Evolutionary conservation across 2,329 filamentous ascomycete genomes (phyloP).

Genomic region (Grosmannia serpens): DNA sequence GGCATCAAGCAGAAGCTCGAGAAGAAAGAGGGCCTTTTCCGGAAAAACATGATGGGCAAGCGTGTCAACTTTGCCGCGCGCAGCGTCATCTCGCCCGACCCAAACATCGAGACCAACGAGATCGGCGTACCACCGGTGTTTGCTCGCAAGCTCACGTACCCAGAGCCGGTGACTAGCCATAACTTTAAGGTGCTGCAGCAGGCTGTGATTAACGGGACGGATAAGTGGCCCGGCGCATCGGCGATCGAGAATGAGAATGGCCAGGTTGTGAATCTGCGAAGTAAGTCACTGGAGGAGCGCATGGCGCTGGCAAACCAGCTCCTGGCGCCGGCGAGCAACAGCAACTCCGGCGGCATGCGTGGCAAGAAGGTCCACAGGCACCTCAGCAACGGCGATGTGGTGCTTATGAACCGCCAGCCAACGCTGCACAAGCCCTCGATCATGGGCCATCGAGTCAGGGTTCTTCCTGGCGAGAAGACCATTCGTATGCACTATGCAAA

Average conservation of each 20-base stretch:
- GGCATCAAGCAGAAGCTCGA: slow-evolving; percentile 97
- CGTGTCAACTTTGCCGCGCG: slow-evolving; percentile 96
- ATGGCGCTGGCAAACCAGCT: slow-evolving; percentile 86
- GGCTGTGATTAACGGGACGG: slow-evolving; percentile 86
- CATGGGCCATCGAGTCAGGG: slow-evolving; percentile 91
- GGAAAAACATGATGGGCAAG: slow-evolving; percentile 99
- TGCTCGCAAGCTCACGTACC: slow-evolving; percentile 89
- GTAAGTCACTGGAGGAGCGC: slow-evolving; percentile 80
- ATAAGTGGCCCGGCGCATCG: slow-evolving; percentile 87
- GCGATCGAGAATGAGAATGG: slow-evolving; percentile 95
- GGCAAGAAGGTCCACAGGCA: slow-evolving; percentile 97
- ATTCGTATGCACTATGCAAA: slow-evolving; percentile 99
- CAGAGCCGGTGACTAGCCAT: slow-evolving; percentile 92
- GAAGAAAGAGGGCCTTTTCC: slow-evolving; percentile 96
- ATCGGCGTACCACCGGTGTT: slow-evolving; percentile 98
- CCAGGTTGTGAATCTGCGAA: slow-evolving; percentile 75
- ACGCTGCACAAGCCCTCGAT: slow-evolving; percentile 98
- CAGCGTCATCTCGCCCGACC: slow-evolving; percentile 95
- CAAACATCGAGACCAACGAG: slow-evolving; percentile 97
- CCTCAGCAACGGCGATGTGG: slow-evolving; percentile 90
- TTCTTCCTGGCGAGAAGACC: slow-evolving; percentile 88
- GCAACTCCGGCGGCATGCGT: slow-evolving; percentile 59
- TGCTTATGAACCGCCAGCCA: slow-evolving; percentile 97
- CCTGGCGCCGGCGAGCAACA: slow-evolving; percentile 68
- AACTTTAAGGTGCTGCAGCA: slow-evolving; percentile 95